Conservation (phyloP, 768 basidiomycete species). For the Rossbeevera mucosa region DNA sequence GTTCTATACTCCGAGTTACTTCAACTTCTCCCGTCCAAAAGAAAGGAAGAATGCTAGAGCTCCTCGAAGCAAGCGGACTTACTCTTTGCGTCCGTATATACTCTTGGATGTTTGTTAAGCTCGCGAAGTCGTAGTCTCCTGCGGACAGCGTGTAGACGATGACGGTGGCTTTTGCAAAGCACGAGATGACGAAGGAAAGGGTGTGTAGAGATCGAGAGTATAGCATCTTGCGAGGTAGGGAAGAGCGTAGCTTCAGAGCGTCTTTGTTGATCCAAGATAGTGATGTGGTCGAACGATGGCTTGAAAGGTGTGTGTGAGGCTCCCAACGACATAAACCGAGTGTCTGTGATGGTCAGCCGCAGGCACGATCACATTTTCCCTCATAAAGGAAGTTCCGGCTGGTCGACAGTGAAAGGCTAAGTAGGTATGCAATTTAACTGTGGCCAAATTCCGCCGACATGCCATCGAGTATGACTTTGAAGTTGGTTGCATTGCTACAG, state of each 20-base stretch:
- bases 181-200: constrained; percentile 13
- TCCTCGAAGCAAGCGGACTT: not conserved
- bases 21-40: not conserved
- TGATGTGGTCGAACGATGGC: not conserved
- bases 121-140: constrained; percentile 15
- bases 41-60: not conserved
- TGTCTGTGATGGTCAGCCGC: constrained; percentile 3
- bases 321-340: constrained; percentile 1
- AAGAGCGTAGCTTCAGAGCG: not conserved
- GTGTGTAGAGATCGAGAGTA: constrained; percentile 10
- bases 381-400: not conserved
- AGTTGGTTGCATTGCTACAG: not conserved
- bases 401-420: not conserved
- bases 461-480: not conserved
- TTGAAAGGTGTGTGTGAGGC: not conserved
- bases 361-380: constrained; percentile 9
- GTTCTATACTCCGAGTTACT: constrained; percentile 6
- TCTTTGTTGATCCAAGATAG: not conserved
- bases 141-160: constrained; percentile 19
- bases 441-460: not conserved
- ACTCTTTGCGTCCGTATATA: constrained; percentile 20
- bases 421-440: not conserved
- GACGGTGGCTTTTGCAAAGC: constrained; percentile 19
- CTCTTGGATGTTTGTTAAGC: constrained; percentile 15
- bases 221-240: constrained; percentile 13